Evolutionary conservation across 1,139 yeast genomes (phyloP).

Genomic region (Yamadazyma songkhlaensis): DNA sequence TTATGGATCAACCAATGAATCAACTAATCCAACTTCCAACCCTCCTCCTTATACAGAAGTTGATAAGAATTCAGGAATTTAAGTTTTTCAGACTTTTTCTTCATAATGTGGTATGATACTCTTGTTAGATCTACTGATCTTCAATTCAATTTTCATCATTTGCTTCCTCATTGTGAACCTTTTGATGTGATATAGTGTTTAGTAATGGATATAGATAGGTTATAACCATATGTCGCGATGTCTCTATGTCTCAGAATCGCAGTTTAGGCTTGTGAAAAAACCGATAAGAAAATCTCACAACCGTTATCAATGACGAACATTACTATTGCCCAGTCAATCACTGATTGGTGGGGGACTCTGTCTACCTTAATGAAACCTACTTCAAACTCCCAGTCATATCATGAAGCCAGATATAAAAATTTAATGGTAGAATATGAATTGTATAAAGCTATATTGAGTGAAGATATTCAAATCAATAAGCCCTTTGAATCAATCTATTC

Average conservation of each 20-base stretch:
- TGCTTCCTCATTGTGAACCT: no score
- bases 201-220: no score
- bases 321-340: constrained; percentile 20
- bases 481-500: constrained; percentile 14
- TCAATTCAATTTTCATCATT: no score
- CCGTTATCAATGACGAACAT: neutral
- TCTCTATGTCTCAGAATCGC: no score
- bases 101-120: no score
- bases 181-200: no score
- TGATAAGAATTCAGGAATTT: constrained; percentile 13
- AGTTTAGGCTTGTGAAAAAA: no score
- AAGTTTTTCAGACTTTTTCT: no score
- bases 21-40: constrained; percentile 10
- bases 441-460: constrained; percentile 32
- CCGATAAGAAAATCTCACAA: no score
- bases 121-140: no score
- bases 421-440: constrained; percentile 34
- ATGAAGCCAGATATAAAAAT: constrained; percentile 24
- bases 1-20: constrained; percentile 15
- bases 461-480: constrained; percentile 24
- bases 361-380: constrained; percentile 24
- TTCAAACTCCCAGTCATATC: constrained; percentile 8
- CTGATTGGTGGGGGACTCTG: constrained; percentile 42
- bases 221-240: no score
- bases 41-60: constrained; percentile 42